A percentile compares a stretch with the other conserved stretches of the same genome.
phyloP scores from a whole-genome alignment of 441 rosid species.

The Manihot esculenta region DNA sequence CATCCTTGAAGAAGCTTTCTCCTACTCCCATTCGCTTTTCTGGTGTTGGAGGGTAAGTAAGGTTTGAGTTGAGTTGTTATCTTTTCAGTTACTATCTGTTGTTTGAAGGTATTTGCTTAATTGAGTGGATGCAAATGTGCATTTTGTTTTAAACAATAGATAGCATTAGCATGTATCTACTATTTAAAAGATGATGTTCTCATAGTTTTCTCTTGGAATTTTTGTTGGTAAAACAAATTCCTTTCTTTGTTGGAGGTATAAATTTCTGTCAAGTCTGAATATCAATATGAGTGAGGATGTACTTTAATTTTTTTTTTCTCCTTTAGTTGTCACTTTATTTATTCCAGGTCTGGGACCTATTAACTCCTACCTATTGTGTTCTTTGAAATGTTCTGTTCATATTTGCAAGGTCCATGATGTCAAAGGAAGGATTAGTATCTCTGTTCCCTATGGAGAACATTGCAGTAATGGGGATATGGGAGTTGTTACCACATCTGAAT shows the following conservation, averaged over 20 bases:
- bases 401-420: constrained; percentile 61
- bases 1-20: constrained; percentile 64
- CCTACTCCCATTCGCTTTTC: constrained; percentile 68
- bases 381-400: constrained; percentile 1
- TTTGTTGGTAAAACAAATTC: background rate
- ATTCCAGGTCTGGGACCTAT: background rate
- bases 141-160: too few relatives aligned
- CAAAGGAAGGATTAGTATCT: constrained; percentile 60
- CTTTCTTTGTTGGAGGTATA: background rate
- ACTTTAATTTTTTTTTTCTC: background rate
- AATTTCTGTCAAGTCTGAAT: background rate
- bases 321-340: background rate
- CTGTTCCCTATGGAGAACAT: constrained; percentile 87
- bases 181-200: background rate
- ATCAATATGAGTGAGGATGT: background rate
- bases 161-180: background rate
- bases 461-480: constrained; percentile 93
- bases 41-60: constrained; percentile 94
- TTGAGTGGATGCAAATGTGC: background rate
- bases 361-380: background rate
- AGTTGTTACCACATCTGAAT: constrained; percentile 72
- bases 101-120: background rate
- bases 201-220: background rate
- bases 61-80: background rate
- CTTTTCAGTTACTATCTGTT: background rate